phyloP scores from a whole-genome alignment of 2,329 filamentous ascomycete species.

The Byssothecium circinans region DNA sequence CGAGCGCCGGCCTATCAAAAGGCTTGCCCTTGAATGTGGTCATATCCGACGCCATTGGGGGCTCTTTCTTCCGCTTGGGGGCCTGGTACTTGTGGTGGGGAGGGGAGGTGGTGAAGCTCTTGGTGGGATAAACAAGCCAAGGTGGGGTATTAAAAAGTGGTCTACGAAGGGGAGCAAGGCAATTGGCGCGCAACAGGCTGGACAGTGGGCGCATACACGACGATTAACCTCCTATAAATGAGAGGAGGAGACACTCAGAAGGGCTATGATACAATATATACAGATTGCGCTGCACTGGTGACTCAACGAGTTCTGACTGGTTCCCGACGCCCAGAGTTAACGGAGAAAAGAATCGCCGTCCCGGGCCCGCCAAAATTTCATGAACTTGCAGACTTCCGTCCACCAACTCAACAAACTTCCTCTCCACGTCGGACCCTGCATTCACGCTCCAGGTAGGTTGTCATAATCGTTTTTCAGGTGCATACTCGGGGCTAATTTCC shows the following conservation, averaged over 20 bases:
- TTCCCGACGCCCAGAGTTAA: conserved; percentile 18
- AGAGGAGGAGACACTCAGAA: conserved; percentile 25
- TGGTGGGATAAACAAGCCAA: conserved; percentile 32
- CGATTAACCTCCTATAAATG: conserved; percentile 20
- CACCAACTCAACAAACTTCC: conserved; percentile 1
- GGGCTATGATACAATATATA: conserved; percentile 25
- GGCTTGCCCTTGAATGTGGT: conserved; percentile 75
- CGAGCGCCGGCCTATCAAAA: conserved; percentile 79
- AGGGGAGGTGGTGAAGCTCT: conserved; percentile 39
- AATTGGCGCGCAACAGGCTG: conserved; percentile 43
- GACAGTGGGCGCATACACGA: conserved; percentile 46
- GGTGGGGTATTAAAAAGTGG: conserved; percentile 38
- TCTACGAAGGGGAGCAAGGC: conserved; percentile 26
- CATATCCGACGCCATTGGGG: conserved; percentile 37
- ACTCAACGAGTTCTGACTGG: conserved; percentile 14
- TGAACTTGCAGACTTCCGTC: not conserved
- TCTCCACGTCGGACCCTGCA: too few relatives aligned
- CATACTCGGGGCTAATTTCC: too few relatives aligned
- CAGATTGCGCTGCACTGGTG: conserved; percentile 12
- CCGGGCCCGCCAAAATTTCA: conserved; percentile 21
- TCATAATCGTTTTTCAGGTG: too few relatives aligned
- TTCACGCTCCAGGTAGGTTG: too few relatives aligned
- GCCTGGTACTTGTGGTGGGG: conserved; percentile 31
- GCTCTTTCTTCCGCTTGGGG: conserved; percentile 32
- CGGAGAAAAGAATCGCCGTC: conserved; percentile 18